Percentiles rank a stretch among this genome's conserved stretches.
Evolutionary conservation across 2,329 filamentous ascomycete species (phyloP).

Genomic region (Scolecobasidium constrictum): DNA sequence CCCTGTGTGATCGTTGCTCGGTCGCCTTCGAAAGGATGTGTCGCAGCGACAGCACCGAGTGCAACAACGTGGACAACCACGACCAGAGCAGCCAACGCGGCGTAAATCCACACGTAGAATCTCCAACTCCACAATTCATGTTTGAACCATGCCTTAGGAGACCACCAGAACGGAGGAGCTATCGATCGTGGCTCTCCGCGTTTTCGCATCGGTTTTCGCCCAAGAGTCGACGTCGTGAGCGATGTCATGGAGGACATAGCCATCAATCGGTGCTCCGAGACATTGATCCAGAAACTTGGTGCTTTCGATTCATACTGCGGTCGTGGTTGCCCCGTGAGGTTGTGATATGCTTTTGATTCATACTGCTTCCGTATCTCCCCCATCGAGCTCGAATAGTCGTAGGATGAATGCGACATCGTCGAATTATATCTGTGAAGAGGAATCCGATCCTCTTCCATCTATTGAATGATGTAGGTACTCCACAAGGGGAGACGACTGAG

Average conservation of each 20-base stretch:
- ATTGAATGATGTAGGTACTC: too few relatives aligned
- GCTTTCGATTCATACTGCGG: not conserved
- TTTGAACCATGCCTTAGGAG: constrained; percentile 6
- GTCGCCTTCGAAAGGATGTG: constrained; percentile 4
- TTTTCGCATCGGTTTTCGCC: not conserved
- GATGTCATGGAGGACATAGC: not conserved
- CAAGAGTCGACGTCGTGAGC: not conserved
- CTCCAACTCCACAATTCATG: constrained; percentile 8
- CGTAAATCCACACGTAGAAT: constrained; percentile 9
- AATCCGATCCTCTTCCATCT: too few relatives aligned
- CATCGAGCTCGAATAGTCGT: not conserved
- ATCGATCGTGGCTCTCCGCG: not conserved
- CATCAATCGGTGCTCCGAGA: not conserved
- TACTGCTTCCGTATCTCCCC: too few relatives aligned
- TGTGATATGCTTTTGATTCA: too few relatives aligned
- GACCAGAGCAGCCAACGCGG: constrained; percentile 4
- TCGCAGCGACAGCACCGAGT: constrained; percentile 1
- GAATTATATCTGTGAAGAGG: too few relatives aligned
- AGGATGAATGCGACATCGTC: not conserved
- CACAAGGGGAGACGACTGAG: too few relatives aligned
- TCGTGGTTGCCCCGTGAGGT: too few relatives aligned
- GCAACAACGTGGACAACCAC: constrained; percentile 1
- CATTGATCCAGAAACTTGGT: not conserved
- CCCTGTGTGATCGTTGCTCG: constrained; percentile 8
- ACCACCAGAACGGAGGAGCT: constrained; percentile 5